A percentile compares a stretch with the other conserved stretches of the same genome.
Evolutionary conservation across 2,329 filamentous ascomycete species (phyloP).

Genomic region (Talaromyces pinophilus): DNA sequence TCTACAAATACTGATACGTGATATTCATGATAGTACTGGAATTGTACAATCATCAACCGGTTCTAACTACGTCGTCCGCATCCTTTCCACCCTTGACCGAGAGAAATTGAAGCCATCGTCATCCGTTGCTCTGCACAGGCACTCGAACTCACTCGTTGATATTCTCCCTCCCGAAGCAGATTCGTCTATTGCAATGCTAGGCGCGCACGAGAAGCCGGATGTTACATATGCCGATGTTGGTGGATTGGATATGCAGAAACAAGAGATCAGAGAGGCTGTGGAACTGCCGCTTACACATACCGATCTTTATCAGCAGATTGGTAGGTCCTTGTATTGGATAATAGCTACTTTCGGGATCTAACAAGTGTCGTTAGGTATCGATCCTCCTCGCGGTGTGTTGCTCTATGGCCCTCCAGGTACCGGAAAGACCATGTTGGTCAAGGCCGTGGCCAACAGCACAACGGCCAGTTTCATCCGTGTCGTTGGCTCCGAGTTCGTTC

Average conservation of each 20-base stretch:
- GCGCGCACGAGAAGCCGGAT: slow-evolving; percentile 94
- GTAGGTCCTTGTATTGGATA: slow-evolving; percentile 43
- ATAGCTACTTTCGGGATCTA: slow-evolving; percentile 23
- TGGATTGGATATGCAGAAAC: slow-evolving; percentile 99
- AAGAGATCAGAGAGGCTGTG: slow-evolving; percentile 97
- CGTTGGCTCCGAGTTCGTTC: slow-evolving; percentile 96
- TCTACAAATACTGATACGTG: slow-evolving; percentile 21
- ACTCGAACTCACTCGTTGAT: slow-evolving; percentile 97
- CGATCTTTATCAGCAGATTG: slow-evolving; percentile 98
- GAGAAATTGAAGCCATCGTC: slow-evolving; percentile 97
- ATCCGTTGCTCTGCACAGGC: slow-evolving; percentile 93
- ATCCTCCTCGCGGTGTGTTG: slow-evolving; percentile 92
- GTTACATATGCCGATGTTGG: slow-evolving; percentile 97
- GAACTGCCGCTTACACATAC: slow-evolving; percentile 97
- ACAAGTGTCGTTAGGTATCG: slow-evolving; percentile 61
- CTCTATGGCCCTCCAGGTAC: slow-evolving; percentile 95
- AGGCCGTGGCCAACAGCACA: slow-evolving; percentile 97
- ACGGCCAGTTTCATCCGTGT: slow-evolving; percentile 98
- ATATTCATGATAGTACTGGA: slow-evolving; percentile 67
- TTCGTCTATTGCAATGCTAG: slow-evolving; percentile 97
- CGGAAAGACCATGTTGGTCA: slow-evolving; percentile 96
- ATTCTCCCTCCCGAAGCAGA: slow-evolving; percentile 98
- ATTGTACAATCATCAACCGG: slow-evolving; percentile 98
- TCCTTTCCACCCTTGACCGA: slow-evolving; percentile 95
- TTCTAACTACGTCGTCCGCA: slow-evolving; percentile 98